These are phyloP conservation scores for Asterella californica DNA, from an alignment of 225 moss, liverwort and hornwort species.

Conservation along the genomic window DNA sequence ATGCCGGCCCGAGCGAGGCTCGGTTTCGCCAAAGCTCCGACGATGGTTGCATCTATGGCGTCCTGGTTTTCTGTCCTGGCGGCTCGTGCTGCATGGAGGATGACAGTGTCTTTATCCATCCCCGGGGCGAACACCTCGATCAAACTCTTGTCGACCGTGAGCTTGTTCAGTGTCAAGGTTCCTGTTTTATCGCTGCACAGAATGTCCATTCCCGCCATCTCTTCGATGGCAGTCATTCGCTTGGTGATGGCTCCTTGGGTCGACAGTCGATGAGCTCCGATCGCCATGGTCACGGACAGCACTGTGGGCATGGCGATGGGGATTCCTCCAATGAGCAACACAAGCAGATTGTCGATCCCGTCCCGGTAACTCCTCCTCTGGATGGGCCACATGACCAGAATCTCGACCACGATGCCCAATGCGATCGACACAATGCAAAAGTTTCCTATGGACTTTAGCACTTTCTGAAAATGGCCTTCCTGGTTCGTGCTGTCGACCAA, in stretches of 20 bases:
- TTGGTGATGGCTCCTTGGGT: constrained; percentile 24
- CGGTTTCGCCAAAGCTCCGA: constrained; percentile 8
- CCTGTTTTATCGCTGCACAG: constrained; percentile 28
- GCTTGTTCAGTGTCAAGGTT: constrained; percentile 26
- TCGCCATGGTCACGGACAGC: constrained; percentile 29
- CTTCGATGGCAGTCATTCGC: constrained; percentile 29
- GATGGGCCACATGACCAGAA: constrained; percentile 20
- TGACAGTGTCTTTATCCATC: constrained; percentile 3
- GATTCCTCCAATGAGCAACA: constrained; percentile 30
- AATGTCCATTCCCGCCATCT: constrained; percentile 5
- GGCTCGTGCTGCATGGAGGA: constrained; percentile 18
- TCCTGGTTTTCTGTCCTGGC: constrained; percentile 17
- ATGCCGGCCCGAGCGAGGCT: constrained; percentile 16
- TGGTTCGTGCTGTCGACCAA: constrained; percentile 23
- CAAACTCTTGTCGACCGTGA: constrained; percentile 21
- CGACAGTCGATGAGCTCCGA: constrained; percentile 24
- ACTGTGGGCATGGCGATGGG: constrained; percentile 33
- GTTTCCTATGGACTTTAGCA: constrained; percentile 17
- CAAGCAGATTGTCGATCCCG: constrained; percentile 26
- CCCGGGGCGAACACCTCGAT: constrained; percentile 4
- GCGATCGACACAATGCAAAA: constrained; percentile 26
- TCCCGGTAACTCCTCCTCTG: constrained; percentile 18
- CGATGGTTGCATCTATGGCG: constrained; percentile 24
- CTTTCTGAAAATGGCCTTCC: constrained; percentile 28
- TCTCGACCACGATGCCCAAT: constrained; percentile 8